Conservation (phyloP, 257 asterid genomes). For the Prunella vulgaris region DNA sequence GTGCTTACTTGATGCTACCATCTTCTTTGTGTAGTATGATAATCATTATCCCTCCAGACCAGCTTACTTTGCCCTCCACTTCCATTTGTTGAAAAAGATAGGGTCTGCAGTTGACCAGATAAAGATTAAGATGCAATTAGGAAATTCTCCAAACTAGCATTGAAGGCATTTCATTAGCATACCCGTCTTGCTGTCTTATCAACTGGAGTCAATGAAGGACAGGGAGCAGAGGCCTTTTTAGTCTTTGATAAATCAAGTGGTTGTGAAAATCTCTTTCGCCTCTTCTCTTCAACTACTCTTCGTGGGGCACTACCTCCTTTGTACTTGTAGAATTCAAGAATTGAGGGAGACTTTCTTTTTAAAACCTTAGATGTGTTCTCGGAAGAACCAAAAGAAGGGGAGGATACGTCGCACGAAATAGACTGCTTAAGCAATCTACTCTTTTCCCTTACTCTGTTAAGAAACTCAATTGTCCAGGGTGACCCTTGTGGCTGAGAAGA, state of each 20-base stretch:
- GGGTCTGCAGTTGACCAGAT: slow-evolving; percentile 52
- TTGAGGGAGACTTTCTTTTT: slow-evolving; percentile 82
- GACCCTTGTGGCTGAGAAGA: slow-evolving; percentile 60
- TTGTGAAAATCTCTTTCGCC: slow-evolving; percentile 41
- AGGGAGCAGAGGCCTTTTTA: slow-evolving; percentile 43
- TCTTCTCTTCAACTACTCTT: slow-evolving; percentile 46
- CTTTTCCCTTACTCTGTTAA: slow-evolving; percentile 82
- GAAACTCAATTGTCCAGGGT: slow-evolving; percentile 89
- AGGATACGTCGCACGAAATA: slow-evolving; percentile 43
- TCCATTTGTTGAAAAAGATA: slow-evolving; percentile 72
- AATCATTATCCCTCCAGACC: slow-evolving; percentile 60
- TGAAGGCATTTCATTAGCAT: slow-evolving; percentile 23
- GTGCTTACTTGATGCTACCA: slow-evolving; percentile 28
- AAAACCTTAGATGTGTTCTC: slow-evolving; percentile 40
- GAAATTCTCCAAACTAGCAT: slow-evolving; percentile 13
- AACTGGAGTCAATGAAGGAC: slow-evolving; percentile 59
- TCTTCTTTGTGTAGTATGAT: slow-evolving; percentile 40
- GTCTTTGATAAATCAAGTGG: slow-evolving; percentile 40
- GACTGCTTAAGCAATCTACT: slow-evolving; percentile 68
- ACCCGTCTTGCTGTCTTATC: slow-evolving; percentile 90
- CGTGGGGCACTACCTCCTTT: slow-evolving; percentile 49
- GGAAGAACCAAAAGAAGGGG: slow-evolving; percentile 43
- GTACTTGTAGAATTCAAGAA: slow-evolving; percentile 71
- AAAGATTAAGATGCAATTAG: slow-evolving; percentile 18
- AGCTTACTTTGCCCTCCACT: slow-evolving; percentile 86